These are phyloP conservation scores for Scheffersomyces ergatensis DNA, from an alignment of 805 yeast genomes.

Conservation along the genomic window DNA sequence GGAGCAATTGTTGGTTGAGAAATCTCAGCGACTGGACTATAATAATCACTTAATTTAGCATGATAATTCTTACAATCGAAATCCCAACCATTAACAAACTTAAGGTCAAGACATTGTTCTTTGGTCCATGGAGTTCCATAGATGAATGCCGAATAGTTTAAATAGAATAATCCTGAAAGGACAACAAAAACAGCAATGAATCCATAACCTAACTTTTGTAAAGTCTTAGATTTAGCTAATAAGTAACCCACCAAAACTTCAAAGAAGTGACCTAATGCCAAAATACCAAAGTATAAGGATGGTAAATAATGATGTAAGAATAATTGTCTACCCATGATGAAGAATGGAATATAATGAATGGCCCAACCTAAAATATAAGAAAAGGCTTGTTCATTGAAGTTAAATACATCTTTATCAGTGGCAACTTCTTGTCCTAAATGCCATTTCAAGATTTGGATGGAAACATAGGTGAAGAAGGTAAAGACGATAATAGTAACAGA, in stretches of 20 bases:
- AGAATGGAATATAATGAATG: conserved; percentile 71
- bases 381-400: conserved; percentile 62
- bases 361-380: conserved; percentile 69
- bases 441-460: conserved; percentile 55
- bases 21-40: conserved; percentile 5
- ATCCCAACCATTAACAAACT: conserved; percentile 75
- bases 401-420: conserved; percentile 52
- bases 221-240: conserved; percentile 34
- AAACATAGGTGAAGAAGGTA: conserved; percentile 48
- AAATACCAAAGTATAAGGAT: conserved; percentile 82
- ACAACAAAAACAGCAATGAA: conserved; percentile 48
- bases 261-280: conserved; percentile 69
- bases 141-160: conserved; percentile 65
- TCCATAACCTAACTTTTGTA: conserved; percentile 43
- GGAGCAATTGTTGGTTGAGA: conserved; percentile 14
- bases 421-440: conserved; percentile 50
- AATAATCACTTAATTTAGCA: conserved; percentile 23
- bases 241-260: conserved; percentile 48
- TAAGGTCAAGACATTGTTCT: conserved; percentile 58
- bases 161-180: conserved; percentile 53
- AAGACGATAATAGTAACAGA: conserved; percentile 52
- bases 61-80: conserved; percentile 70
- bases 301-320: conserved; percentile 94
- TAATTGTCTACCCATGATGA: conserved; percentile 88
- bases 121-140: conserved; percentile 83